Conservation (phyloP, 805 yeast genomes). For the Lipomyces oligophaga region DNA sequence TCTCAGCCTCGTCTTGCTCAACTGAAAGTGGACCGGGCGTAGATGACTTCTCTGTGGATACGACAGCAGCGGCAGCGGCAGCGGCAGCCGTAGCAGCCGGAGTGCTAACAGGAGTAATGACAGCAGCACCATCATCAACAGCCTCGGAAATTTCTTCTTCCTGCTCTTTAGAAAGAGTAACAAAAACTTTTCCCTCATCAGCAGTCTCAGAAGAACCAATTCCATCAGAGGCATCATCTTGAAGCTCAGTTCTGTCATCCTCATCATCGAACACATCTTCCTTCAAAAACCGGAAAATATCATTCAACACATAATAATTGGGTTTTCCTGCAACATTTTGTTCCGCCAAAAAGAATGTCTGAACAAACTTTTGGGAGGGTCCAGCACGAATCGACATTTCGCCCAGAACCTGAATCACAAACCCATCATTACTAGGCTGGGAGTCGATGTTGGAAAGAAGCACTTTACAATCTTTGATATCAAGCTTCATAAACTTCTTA, state of each 20-base stretch:
- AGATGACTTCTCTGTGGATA: slow-evolving; percentile 1
- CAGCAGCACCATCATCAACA: slow-evolving; percentile 14
- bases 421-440: slow-evolving; percentile 37
- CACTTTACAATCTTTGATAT: slow-evolving; percentile 38
- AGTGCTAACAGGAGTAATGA: not conserved
- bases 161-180: no score
- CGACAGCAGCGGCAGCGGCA: slow-evolving; percentile 1
- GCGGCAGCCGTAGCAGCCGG: slow-evolving; percentile 10
- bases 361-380: slow-evolving; percentile 40
- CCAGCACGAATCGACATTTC: slow-evolving; percentile 39
- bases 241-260: slow-evolving; percentile 22
- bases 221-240: slow-evolving; percentile 24
- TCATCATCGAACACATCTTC: slow-evolving; percentile 34
- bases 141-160: slow-evolving; percentile 32
- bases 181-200: no score
- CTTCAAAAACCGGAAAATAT: slow-evolving; percentile 39
- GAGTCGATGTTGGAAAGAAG: slow-evolving; percentile 40
- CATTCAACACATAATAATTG: slow-evolving; percentile 39
- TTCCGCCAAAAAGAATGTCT: slow-evolving; percentile 41
- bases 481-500: slow-evolving; percentile 34
- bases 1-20: slow-evolving; percentile 84
- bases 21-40: slow-evolving; percentile 49
- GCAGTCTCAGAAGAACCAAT: not conserved
- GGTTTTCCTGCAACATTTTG: slow-evolving; percentile 31
- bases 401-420: slow-evolving; percentile 42